Base-by-base conservation (phyloP, 257 asterid genomes). In the Nyctanthes arbortristis region DNA sequence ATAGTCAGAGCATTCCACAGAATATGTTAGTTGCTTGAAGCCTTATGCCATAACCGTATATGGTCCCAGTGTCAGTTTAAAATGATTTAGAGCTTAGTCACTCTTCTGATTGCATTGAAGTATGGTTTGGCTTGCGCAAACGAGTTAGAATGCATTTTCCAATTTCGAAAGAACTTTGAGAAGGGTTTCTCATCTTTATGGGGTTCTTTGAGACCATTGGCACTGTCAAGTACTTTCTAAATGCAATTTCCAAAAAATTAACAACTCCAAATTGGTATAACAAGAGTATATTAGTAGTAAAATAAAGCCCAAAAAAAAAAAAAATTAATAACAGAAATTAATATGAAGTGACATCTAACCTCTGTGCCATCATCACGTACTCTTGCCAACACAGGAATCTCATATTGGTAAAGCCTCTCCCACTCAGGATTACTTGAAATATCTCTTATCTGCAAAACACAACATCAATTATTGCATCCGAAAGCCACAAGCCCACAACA, bases 341-440 rank as follows among this genome's bases (percentile, higher is more conserved):
- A 35, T 18, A 27, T 4, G 6, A 73, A 28, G 60, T 20, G n/a
- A 63, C 20, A 66, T 40, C 69, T 45, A 52, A 91, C 98, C 94
- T 93, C 97, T 1, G 84, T 77, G 69, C 97, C 97, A 76, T 93
- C 97, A 66, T 85, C 79, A 27, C 77, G 80, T 45, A 93, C 69
- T 78, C 85, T 80, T 36, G 95, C 94, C 83, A 93, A 74, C 73
- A 93, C 96, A 8, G 97, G 97, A 76, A 93, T 93, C 86, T 93
- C 99, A 67, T 91, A 91, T 75, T 93, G 97, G 80, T 84, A 93
- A 73, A 89, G 96, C 80, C 65, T 89, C 84, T 93, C 96, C 98
- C 97, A 93, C 55, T 87, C 87, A 5, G 96, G 81, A 79, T 90
- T 83, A 37, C 77, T 89, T 13, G 93, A 88, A 55, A 93, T 91